Percentiles rank a stretch among this genome's conserved stretches.
phyloP scores from a whole-genome alignment of 306 rosid species.

The Prunus mume region DNA sequence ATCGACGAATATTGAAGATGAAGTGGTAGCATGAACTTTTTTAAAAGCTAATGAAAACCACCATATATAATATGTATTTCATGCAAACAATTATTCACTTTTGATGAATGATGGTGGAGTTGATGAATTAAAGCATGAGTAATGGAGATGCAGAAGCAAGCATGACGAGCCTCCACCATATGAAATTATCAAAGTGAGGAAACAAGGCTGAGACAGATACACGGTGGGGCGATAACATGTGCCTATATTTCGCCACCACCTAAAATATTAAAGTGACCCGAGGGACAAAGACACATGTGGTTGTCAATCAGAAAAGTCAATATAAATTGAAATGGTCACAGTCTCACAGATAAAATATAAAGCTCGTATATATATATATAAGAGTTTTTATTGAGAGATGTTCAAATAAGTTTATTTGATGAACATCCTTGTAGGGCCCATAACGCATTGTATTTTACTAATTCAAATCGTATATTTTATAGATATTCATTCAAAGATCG shows the following conservation, averaged over 20 bases:
- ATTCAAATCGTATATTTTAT: accelerated
- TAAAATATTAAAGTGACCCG: slow-evolving; percentile 25
- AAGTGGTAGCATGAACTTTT: neutral
- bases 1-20: neutral
- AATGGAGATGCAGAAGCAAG: slow-evolving; percentile 25
- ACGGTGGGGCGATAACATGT: slow-evolving; percentile 60
- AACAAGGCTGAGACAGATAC: slow-evolving; percentile 45
- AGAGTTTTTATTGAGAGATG: too few relatives aligned
- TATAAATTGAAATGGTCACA: slow-evolving; percentile 15
- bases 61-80: neutral
- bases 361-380: neutral
- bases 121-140: neutral
- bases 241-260: slow-evolving; percentile 12
- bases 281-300: slow-evolving; percentile 53
- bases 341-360: neutral
- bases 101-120: neutral
- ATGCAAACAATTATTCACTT: too few relatives aligned
- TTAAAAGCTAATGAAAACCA: neutral
- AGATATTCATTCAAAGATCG: too few relatives aligned
- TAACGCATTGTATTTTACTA: too few relatives aligned
- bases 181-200: slow-evolving; percentile 29
- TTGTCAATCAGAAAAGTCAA: slow-evolving; percentile 46
- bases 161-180: slow-evolving; percentile 41
- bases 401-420: too few relatives aligned
- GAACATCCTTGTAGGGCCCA: accelerated